Base-by-base conservation (phyloP, 495 filamentous ascomycete species). In the Penicillium coprophilum region DNA sequence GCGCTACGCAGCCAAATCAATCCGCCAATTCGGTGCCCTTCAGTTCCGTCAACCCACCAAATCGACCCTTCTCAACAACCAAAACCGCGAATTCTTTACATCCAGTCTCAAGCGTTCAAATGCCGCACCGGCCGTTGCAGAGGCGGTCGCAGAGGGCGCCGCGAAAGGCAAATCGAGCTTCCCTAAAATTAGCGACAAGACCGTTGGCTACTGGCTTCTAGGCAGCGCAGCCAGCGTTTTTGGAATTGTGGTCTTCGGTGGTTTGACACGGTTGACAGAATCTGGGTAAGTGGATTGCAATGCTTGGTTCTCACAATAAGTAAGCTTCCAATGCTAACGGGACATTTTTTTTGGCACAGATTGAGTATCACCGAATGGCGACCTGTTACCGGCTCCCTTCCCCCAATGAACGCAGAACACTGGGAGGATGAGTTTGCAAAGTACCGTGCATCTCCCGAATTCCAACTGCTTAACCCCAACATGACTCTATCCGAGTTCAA, bases 331-430 rank as follows among this genome's bases (percentile, higher is more conserved):
- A 50, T 19, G 51, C 66, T 74, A 49, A 73, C 58, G 21, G 28
- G 28, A 56, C 27, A 59, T 45, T 24, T 46, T 24, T 46, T 28
- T 52, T 58, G 15, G n/a, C 59, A 45, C 55, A 96, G 92, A 44
- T 83, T 98, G 59, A 96, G 91, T 73, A 98, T 98, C 66, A 98
- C 94, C 49, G 95, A 98, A 91, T 98, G 94, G 94, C 90, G 86
- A 60, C 94, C 94, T 59, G 91, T 97, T 38, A 97, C 94, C 6
- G 94, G 94, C 58, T 89, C 90, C 23, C 77, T 94, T n/a, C 93
- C 93, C 11, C 94, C 94, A 27, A 78, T 89, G 63, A 87, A 83
- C 53, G 68, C 72, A 12, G 82, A 76, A 50, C 86, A 91, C 69
- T 98, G 94, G 94, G 85, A 95, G 55, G 80, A 86, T 30, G 92